A percentile compares a stretch with the other conserved stretches of the same genome.
phyloP scores from a whole-genome alignment of 192 early-diverging fungal genomes.

The Haplosporangium gracile region DNA sequence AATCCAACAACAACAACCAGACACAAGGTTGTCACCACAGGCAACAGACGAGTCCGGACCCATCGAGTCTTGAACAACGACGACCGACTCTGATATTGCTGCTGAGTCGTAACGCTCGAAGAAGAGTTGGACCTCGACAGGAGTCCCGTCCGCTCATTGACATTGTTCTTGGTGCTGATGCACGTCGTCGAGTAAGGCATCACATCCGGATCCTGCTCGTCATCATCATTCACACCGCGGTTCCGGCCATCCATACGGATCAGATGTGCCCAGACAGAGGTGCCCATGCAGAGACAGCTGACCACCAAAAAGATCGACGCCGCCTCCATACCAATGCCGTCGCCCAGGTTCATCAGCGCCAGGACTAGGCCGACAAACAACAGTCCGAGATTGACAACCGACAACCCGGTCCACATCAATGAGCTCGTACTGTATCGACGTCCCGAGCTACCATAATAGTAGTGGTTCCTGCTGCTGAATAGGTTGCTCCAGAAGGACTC shows the following conservation, averaged over 20 bases:
- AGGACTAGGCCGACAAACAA: slow-evolving; percentile 44
- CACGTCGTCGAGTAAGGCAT: neutral
- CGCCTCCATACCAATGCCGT: slow-evolving; percentile 41
- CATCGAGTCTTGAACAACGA: slow-evolving; percentile 23
- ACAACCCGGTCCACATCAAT: slow-evolving; percentile 33
- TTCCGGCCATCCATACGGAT: slow-evolving; percentile 43
- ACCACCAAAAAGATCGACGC: slow-evolving; percentile 44
- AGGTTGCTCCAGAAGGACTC: neutral
- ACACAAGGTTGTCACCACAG: slow-evolving; percentile 28
- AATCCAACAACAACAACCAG: slow-evolving; percentile 27
- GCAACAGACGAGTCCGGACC: slow-evolving; percentile 41
- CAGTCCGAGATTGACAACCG: slow-evolving; percentile 27
- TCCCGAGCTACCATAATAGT: neutral
- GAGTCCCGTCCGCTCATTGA: slow-evolving; percentile 33
- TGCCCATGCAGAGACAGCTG: slow-evolving; percentile 50
- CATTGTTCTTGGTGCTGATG: slow-evolving; percentile 8
- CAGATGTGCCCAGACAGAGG: slow-evolving; percentile 50
- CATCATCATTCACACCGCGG: neutral
- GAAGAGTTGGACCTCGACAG: slow-evolving; percentile 10
- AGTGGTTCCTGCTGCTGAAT: neutral
- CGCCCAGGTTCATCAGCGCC: slow-evolving; percentile 54
- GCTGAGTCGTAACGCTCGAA: neutral
- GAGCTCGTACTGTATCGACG: neutral
- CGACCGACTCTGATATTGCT: slow-evolving; percentile 3
- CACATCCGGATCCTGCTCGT: neutral